Base-by-base conservation (phyloP, 1,139 yeast species). In the Pneumocystis wakefieldiae region DNA sequence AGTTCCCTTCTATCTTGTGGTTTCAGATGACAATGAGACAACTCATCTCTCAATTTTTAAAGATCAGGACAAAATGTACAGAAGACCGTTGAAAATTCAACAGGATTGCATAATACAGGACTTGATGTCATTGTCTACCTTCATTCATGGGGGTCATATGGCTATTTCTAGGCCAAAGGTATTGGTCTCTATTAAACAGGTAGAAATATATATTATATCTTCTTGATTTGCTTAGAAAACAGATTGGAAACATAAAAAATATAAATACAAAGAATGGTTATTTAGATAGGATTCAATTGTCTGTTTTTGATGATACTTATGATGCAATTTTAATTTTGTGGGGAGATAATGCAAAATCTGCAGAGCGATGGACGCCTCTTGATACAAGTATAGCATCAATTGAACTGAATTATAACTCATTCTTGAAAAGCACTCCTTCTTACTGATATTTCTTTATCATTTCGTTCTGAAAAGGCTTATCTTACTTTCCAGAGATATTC, bases 1-100 rank as follows among this genome's bases (percentile, higher is more conserved):
- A n/a, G 36, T 19, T 38, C 38, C 60, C 6, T 57, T 32, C 17
- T 41, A 35, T 61, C 38, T n/a, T n/a, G 29, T 38, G 37, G 57
- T 37, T 61, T 58, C 28, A 37, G 55, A 55, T 59, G 59, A 19
- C 55, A 36, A 36, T 59, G 59, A 19, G 12, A n/a, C 19, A 62
- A 59, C 36, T 28, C 63, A 15, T 29, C n/a, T 36, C 59, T 58
- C 24, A 48, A 15, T 19, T 19, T 32, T 28, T 32, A 19, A 24
- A 42, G 32, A 48, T 48, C 55, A 48, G 28, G 15, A 48, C 8
- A 48, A 48, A 48, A 24, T 12, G 10, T 48, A 19, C 24, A 48
- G 6, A 48, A 19, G 1, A 19, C 55, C 55, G 12, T 48, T 48
- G 3, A 48, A 24, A 48, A 48, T 48, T 24, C 55, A 48, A 3